These are phyloP conservation scores for Ehretia macrophylla DNA, from an alignment of 257 asterid genomes.

Conservation along the genomic window DNA sequence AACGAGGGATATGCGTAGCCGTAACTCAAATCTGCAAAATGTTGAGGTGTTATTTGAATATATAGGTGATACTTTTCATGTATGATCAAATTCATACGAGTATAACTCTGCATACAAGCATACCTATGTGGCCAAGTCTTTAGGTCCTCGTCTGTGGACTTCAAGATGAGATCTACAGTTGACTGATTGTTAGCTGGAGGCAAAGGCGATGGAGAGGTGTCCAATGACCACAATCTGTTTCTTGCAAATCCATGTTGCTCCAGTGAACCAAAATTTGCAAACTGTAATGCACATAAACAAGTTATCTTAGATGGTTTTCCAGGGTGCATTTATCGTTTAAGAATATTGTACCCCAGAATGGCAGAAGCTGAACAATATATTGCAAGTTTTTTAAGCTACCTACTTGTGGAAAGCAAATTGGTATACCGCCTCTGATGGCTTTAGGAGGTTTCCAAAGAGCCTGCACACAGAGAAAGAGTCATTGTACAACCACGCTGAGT, in stretches of 20 bases:
- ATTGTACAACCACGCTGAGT: not conserved
- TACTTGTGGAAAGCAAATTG: constrained; percentile 59
- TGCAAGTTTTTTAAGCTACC: constrained; percentile 31
- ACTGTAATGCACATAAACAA: constrained; percentile 27
- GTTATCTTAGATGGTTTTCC: no score
- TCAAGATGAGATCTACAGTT: constrained; percentile 66
- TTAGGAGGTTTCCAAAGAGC: constrained; percentile 54
- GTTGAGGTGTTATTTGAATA: not conserved
- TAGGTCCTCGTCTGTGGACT: constrained; percentile 73
- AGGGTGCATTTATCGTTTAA: no score
- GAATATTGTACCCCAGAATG: no score
- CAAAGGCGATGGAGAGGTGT: constrained; percentile 64
- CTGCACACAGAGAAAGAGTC: constrained; percentile 33
- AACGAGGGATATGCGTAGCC: constrained; percentile 60
- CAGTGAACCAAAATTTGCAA: constrained; percentile 52
- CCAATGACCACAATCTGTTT: constrained; percentile 69
- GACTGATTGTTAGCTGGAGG: constrained; percentile 55
- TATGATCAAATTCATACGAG: not conserved
- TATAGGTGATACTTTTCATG: not conserved
- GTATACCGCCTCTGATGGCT: constrained; percentile 62
- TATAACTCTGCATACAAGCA: not conserved
- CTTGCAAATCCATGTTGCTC: constrained; percentile 84
- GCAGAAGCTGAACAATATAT: not conserved
- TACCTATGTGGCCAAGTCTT: constrained; percentile 84
- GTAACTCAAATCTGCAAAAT: constrained; percentile 66